Percentiles rank a stretch among this genome's conserved stretches.
These are phyloP conservation scores for Trichophyton benhamiae DNA, from an alignment of 2,329 filamentous ascomycete genomes.

Conservation along the genomic window DNA sequence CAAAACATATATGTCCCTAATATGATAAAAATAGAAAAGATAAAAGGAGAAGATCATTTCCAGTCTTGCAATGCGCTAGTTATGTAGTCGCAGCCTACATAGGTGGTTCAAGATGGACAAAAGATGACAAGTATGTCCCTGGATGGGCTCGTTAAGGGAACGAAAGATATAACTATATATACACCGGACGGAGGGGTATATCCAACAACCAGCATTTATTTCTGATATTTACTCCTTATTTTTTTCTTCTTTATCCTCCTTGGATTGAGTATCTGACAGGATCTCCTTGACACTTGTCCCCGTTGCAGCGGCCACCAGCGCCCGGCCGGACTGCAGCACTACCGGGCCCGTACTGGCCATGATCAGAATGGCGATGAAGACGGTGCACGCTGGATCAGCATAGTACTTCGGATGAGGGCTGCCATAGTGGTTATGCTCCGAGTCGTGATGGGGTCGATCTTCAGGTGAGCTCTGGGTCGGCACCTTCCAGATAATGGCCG, in stretches of 20 bases:
- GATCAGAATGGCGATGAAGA: constrained; percentile 12
- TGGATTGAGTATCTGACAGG: background rate
- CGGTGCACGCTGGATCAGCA: constrained; percentile 13
- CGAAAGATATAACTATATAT: too few species aligned
- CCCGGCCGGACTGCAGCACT: constrained; percentile 9
- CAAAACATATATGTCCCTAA: too few species aligned
- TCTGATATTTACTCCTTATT: background rate
- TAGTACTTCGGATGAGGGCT: constrained; percentile 10
- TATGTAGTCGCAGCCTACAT: too few species aligned
- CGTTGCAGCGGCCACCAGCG: constrained; percentile 4
- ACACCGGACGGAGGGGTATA: too few species aligned
- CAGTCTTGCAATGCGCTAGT: too few species aligned
- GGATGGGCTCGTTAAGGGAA: too few species aligned
- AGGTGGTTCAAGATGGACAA: too few species aligned
- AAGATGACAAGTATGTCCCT: too few species aligned
- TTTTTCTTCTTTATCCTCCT: background rate
- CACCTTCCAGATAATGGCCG: constrained; percentile 51
- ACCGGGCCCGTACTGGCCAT: constrained; percentile 10
- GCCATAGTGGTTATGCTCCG: background rate
- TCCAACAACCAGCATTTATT: background rate
- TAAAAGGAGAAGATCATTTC: too few species aligned
- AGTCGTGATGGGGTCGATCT: background rate
- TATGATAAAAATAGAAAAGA: too few species aligned
- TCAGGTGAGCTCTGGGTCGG: constrained; percentile 4
- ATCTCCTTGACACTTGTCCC: background rate